Base-by-base conservation (phyloP, 768 basidiomycete genomes). In the Tylopilus sp. region DNA sequence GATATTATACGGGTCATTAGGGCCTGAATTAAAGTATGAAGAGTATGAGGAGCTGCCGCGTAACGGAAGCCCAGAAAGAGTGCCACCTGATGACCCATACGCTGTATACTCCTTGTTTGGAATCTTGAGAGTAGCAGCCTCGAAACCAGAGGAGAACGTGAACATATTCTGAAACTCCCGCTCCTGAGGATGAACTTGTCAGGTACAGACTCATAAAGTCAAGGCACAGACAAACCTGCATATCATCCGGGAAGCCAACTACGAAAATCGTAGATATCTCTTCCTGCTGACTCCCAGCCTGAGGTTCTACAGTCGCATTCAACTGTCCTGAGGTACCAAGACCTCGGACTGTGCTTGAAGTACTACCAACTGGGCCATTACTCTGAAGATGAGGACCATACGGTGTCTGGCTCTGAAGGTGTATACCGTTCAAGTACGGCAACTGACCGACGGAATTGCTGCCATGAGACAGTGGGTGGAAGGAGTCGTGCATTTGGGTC, bases 141-240 rank as follows among this genome's bases (percentile, higher is more conserved):
- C 97, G 63, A 98, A 99, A 12, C 94, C 97, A 1, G 81, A 74
- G 4, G 91, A 92, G 65, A 99, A 99, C 9, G 94, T 92, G 69
- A 99, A 99, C 89, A 99, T 96, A 68, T 98, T 98, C 71, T 96
- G 92, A 71, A 98, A 99, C 73, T 99, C 97, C 28, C 97, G 92
- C 76, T 98, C 97, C 94, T 98, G 61, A 4, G 48, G 40, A 25
- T 22, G 47, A 60, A 58, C 36, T 41, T 57, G 13, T 43, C 56
- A 36, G 62, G 63, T 11, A 36, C 8, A 30, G 56, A 47, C 57
- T 24, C 28, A 41, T 28, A 50, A 22, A 40, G 58, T 48, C 21
- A 19, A 37, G n/a, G 16, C 21, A 49, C 11, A 56, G 43, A 79
- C 87, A 58, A 62, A 92, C 94, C 82, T 89, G 87, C 91, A 98